Evolutionary conservation across 2,329 filamentous ascomycete species (phyloP).

Genomic region (Chaetomiaceae sp.): DNA sequence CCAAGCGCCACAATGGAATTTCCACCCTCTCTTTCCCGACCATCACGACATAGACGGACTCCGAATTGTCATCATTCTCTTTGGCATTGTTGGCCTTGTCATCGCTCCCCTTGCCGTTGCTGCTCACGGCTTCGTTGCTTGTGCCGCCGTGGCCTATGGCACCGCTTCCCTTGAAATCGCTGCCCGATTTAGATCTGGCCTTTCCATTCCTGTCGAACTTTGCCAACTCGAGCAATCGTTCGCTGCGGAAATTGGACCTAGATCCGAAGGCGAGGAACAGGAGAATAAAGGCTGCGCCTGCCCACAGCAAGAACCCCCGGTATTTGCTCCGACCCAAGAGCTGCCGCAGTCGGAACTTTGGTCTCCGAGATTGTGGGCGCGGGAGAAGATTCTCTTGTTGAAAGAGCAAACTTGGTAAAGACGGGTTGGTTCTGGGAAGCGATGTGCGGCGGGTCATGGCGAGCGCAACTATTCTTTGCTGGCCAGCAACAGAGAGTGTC

Average conservation of each 20-base stretch:
- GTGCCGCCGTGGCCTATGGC: too few species aligned
- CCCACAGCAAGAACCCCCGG: constrained; percentile 49
- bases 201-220: constrained; percentile 12
- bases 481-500: constrained; percentile 3
- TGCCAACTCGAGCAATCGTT: constrained; percentile 25
- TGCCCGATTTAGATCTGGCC: too few species aligned
- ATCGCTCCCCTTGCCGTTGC: too few species aligned
- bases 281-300: constrained; percentile 38
- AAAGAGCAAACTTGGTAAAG: constrained; percentile 18
- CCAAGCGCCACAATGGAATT: constrained; percentile 19
- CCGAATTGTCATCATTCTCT: too few species aligned
- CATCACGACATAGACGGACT: constrained; percentile 8
- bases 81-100: neutral
- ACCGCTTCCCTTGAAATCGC: too few species aligned
- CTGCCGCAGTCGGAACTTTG: constrained; percentile 39
- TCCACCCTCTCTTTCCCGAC: constrained; percentile 1
- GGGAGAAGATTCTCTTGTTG: constrained; percentile 28
- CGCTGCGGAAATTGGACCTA: constrained; percentile 22
- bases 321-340: constrained; percentile 50
- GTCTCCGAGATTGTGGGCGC: constrained; percentile 31
- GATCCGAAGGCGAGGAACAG: constrained; percentile 39
- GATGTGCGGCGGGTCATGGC: constrained; percentile 22
- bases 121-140: neutral
- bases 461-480: neutral
- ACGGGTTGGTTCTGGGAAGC: constrained; percentile 17